Evolutionary conservation across 139 green algal species (phyloP).

Genomic region (Choricystis sp.): DNA sequence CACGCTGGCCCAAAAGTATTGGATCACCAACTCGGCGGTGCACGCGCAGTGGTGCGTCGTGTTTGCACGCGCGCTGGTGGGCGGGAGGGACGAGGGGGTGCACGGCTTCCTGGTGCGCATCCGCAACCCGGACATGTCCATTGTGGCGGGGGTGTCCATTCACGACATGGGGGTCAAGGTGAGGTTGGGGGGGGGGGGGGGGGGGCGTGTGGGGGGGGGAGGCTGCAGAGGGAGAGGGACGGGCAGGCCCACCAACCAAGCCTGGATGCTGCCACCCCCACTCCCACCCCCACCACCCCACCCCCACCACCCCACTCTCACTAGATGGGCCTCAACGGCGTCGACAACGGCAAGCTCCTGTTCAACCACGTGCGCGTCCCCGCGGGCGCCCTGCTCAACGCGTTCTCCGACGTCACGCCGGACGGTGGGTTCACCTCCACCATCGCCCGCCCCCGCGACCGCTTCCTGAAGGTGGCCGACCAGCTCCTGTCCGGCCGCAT

Average conservation of each 20-base stretch:
- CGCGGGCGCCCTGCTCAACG: slow-evolving; percentile 52
- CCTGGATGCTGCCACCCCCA: background rate
- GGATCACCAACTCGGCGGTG: slow-evolving; percentile 78
- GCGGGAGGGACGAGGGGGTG: slow-evolving; percentile 54
- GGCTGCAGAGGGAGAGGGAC: slow-evolving; percentile 53
- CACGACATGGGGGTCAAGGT: slow-evolving; percentile 28
- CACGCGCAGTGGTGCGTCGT: slow-evolving; percentile 74
- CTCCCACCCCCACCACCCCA: background rate
- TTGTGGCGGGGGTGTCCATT: slow-evolving; percentile 15
- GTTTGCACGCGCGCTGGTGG: slow-evolving; percentile 63
- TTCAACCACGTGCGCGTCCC: slow-evolving; percentile 61
- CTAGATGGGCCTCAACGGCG: slow-evolving; percentile 81
- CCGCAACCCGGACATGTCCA: slow-evolving; percentile 28
- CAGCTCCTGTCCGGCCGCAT: slow-evolving; percentile 76
- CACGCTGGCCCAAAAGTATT: slow-evolving; percentile 55
- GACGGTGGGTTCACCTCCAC: slow-evolving; percentile 49
- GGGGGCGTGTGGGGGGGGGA: slow-evolving; percentile 36
- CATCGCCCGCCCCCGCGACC: slow-evolving; percentile 46
- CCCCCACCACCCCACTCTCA: slow-evolving; percentile 14
- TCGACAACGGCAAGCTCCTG: slow-evolving; percentile 84
- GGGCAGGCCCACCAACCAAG: no score
- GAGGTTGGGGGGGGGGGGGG: slow-evolving; percentile 29
- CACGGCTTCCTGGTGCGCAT: slow-evolving; percentile 82
- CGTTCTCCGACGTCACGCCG: slow-evolving; percentile 31
- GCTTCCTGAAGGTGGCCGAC: slow-evolving; percentile 64